Percentiles rank a stretch among this genome's conserved stretches.
Conservation (phyloP, 805 yeast species). For the Lipomyces kockii region DNA sequence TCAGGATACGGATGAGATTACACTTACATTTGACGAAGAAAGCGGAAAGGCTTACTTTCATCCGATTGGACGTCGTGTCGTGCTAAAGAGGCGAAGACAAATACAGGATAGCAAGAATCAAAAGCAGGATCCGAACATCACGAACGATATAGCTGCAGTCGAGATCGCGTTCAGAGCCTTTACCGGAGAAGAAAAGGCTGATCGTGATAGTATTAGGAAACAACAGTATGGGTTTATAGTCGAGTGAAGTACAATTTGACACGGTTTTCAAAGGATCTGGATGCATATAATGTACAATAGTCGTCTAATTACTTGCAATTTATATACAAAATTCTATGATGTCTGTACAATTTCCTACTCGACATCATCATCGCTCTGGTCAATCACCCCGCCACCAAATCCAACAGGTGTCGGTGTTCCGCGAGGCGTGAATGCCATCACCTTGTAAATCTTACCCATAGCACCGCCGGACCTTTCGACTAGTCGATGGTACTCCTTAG, state of each 20-base stretch:
- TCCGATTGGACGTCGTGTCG: slow-evolving; percentile 77
- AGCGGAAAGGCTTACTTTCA: slow-evolving; percentile 69
- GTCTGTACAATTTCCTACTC: slow-evolving; percentile 2
- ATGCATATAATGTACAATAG: not conserved
- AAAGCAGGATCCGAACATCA: slow-evolving; percentile 56
- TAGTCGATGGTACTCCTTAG: slow-evolving; percentile 62
- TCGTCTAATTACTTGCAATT: not conserved
- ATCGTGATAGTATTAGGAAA: slow-evolving; percentile 70
- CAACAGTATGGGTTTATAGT: slow-evolving; percentile 33
- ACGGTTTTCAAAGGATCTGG: not conserved
- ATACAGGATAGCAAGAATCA: slow-evolving; percentile 49
- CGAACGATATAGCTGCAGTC: slow-evolving; percentile 63
- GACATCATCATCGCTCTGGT: slow-evolving; percentile 7
- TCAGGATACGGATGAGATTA: slow-evolving; percentile 65
- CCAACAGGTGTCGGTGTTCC: slow-evolving; percentile 56
- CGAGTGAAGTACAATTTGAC: not conserved
- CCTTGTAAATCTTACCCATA: slow-evolving; percentile 81
- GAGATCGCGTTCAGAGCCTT: slow-evolving; percentile 72
- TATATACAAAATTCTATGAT: not conserved
- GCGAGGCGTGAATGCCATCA: slow-evolving; percentile 63
- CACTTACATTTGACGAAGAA: slow-evolving; percentile 61
- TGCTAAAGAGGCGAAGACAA: slow-evolving; percentile 83
- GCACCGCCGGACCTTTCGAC: slow-evolving; percentile 62
- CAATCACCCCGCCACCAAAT: slow-evolving; percentile 50
- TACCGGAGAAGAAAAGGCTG: slow-evolving; percentile 66